Base-by-base conservation (phyloP, 2,329 filamentous ascomycete genomes). In the Metarhizium brunneum region DNA sequence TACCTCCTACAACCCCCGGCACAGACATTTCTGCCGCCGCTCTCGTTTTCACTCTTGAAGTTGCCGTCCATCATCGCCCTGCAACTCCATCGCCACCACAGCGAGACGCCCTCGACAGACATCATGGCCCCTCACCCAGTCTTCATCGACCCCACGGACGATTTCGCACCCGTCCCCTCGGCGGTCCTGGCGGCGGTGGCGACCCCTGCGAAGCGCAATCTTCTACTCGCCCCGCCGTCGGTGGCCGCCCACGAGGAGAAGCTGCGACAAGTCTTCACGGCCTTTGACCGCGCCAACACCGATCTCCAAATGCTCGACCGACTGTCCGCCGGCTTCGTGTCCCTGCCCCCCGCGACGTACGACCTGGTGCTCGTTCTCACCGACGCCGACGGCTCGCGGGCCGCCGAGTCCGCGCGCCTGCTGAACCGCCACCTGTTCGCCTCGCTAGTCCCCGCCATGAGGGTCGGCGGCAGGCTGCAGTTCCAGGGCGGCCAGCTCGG, bases 271-370 rank as follows among this genome's bases (percentile, higher is more conserved):
- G 78, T 94, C 59, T 82, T 95, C 65, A 78, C 84, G 57, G 76
- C 83, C 56, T 85, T 90, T 74, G 85, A 94, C 70, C 86, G 90
- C 67, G 75, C 80, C 60, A 77, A 81, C 49, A 92, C 91, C 59
- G 94, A 99, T 68, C 79, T 99, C 54, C 94, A 97, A 72, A 99
- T 99, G 94, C 87, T 99, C 59, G 94, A 99, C 74, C 90, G 94
- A 53, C 82, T 99, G 45, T 84, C 88, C 2, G 82, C 88, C 40
- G 90, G 90, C 59, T 78, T 96, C 42, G 89, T 94, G 56, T 77
- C 84, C 7, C 84, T 99, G 0, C 87, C 92, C 1, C 63, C 81
- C 54, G 76, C 82, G 51, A 88, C 88, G 54, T 99, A 99, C 76
- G 89, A 95, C 69, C 73, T 88, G 47, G 82, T 97, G 47, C 81